Base-by-base conservation (phyloP, 768 basidiomycete genomes). In the Russula foetens region DNA sequence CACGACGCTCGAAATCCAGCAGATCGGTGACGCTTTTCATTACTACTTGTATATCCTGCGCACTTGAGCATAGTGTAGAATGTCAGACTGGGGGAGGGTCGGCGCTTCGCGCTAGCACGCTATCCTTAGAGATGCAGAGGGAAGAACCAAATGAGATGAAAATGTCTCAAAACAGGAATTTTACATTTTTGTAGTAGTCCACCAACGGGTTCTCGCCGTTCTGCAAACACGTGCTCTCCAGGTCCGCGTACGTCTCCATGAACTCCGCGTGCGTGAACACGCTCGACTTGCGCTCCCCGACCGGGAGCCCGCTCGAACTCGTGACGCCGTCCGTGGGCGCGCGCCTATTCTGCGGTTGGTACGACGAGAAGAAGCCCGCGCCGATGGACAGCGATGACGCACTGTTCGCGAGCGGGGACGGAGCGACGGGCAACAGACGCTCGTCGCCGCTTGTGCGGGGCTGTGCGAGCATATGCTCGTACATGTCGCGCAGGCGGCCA, bases 201-300 rank as follows among this genome's bases (percentile, higher is more conserved):
- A 94, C 69, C 79, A 97, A 78, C 7, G 94, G 91, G 71, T 94
- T 95, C 73, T 90, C 90, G 53, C 94, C 92, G 70, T 82, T 94
- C 63, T 75, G 77, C 56, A 93, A 73, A 47, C 77, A 78, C 23
- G 96, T 97, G 71, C 75, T 78, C 61, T 75, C 76, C 35, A 92
- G 69, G 62, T 92, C 85, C 41, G 84, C 93, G 70, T 92, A 98
- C 49, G 86, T 86, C 68, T 82, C 80, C 78, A 98, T 75, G 70
- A 98, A 98, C 71, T 95, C 88, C 41, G 85, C 79, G 69, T 99
- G 96, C 12, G 83, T 85, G 69, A 89, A 92, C 49, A 99, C 90
- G 71, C 78, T 84, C 57, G 84, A 90, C 76, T 84, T 90, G 60
- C 83, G 83, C 72, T 88, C 90, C 56, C 85, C 90, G 55, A 93